Evolutionary conservation across 2,329 filamentous ascomycete species (phyloP), one percentile per base, ranked within the genome.

Genomic region (Trichophaea hybrida): DNA sequence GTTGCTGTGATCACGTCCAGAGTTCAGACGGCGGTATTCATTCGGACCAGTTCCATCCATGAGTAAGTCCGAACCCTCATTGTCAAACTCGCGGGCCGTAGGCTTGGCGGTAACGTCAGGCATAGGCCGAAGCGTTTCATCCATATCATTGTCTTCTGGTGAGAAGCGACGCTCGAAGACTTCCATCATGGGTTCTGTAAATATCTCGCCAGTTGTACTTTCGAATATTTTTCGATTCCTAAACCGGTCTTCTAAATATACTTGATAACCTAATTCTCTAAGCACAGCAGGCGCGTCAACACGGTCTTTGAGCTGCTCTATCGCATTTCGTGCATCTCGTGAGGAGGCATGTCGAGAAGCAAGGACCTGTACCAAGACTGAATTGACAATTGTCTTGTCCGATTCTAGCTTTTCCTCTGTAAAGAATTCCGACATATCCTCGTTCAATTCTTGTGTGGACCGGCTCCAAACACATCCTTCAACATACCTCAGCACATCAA

Each of bases 401-500:
- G 34, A 35, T 33, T 35, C 24, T 13, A 35, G 5, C 33, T 37
- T 34, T 35, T 53, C 50, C 5, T 35, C 10, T n/a, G 34, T n/a
- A 10, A 37, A 13, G 34, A 53, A 53, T n/a, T n/a, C 15, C 35
- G 53, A 35, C 15, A 55, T 44, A 24, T n/a, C 53, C 6, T 44
- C 17, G 31, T 15, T 44, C 35, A 46, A 8, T 5, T 55, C 53
- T 37, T n/a, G 40, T 24, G 13, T 34, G 5, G 53, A 55, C 5
- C 17, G 53, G 31, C 53, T 46, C 63, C 63, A 65, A 6, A 58
- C 33, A 7, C 60, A 65, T 10, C 63, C 61, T 37, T 65, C 59
- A 5, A 58, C 56, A 38, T 59, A 65, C 10, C 63, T 58, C 31
- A 40, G 17, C n/a, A 65, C 55, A 8, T 55, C 57, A 5, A 60